Evolutionary conservation across 2,329 filamentous ascomycete species (phyloP).

Genomic region (Alternaria sp.): DNA sequence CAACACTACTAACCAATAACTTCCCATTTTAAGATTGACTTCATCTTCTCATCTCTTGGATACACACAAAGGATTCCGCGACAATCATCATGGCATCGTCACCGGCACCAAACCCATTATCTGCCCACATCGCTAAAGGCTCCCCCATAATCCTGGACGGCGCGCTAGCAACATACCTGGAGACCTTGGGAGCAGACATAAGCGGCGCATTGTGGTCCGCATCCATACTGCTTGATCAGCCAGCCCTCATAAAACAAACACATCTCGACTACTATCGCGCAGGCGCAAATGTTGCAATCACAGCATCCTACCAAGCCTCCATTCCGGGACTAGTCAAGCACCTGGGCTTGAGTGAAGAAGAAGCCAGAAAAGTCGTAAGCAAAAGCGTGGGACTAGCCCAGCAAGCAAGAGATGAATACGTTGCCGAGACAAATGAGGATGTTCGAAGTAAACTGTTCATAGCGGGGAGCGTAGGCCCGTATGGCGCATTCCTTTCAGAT

Average conservation of each 20-base stretch:
- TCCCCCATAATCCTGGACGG: conserved; percentile 53
- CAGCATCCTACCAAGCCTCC: conserved; percentile 57
- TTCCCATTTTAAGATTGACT: not conserved
- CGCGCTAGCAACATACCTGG: conserved; percentile 57
- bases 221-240: conserved; percentile 49
- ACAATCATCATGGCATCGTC: not conserved
- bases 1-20: not conserved
- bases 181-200: conserved; percentile 53
- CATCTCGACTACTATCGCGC: conserved; percentile 55
- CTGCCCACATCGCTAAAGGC: conserved; percentile 21
- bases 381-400: conserved; percentile 52
- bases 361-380: conserved; percentile 47
- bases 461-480: conserved; percentile 57
- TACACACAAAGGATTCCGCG: not conserved
- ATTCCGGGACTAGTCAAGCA: conserved; percentile 50
- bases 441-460: conserved; percentile 37
- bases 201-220: conserved; percentile 56
- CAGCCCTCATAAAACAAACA: conserved; percentile 51
- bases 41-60: not conserved
- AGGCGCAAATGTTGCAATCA: conserved; percentile 57
- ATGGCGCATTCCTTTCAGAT: conserved; percentile 56
- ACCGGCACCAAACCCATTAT: not conserved
- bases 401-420: conserved; percentile 45
- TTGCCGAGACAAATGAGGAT: conserved; percentile 11
- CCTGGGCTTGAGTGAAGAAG: conserved; percentile 38